Conservation (phyloP, 768 basidiomycete species). For the Lyophyllum decastes region DNA sequence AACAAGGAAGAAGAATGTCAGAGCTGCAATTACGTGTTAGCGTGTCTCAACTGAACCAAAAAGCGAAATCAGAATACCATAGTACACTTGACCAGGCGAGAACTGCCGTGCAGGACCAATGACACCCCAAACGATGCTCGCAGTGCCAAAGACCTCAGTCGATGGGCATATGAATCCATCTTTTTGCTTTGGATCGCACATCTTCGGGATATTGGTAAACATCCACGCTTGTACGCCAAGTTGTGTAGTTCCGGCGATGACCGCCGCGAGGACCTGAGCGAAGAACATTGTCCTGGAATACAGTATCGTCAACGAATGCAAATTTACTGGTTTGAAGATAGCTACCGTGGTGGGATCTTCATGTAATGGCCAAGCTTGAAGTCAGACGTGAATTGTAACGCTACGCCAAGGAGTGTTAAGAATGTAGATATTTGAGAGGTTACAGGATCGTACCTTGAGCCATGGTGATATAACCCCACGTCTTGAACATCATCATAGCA, state of each 20-base stretch:
- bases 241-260: slow-evolving; percentile 72
- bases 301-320: not conserved
- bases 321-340: not conserved
- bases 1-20: slow-evolving; percentile 79
- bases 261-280: slow-evolving; percentile 64
- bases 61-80: slow-evolving; percentile 27
- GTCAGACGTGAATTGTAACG: slow-evolving; percentile 69
- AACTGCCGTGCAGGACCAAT: slow-evolving; percentile 78
- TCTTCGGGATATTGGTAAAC: slow-evolving; percentile 66
- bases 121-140: slow-evolving; percentile 80
- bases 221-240: slow-evolving; percentile 80
- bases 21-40: slow-evolving; percentile 28
- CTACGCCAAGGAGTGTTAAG: slow-evolving; percentile 26
- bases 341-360: slow-evolving; percentile 67
- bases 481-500: slow-evolving; percentile 89
- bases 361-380: slow-evolving; percentile 82
- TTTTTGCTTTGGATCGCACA: slow-evolving; percentile 55
- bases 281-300: slow-evolving; percentile 58
- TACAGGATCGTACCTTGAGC: slow-evolving; percentile 39
- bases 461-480: slow-evolving; percentile 75
- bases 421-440: not conserved
- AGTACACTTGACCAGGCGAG: slow-evolving; percentile 63
- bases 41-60: not conserved
- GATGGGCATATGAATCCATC: slow-evolving; percentile 72
- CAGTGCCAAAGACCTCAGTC: slow-evolving; percentile 77